These are phyloP conservation scores for Colletotrichum sp. DNA, from an alignment of 2,329 filamentous ascomycete species.

Conservation along the genomic window DNA sequence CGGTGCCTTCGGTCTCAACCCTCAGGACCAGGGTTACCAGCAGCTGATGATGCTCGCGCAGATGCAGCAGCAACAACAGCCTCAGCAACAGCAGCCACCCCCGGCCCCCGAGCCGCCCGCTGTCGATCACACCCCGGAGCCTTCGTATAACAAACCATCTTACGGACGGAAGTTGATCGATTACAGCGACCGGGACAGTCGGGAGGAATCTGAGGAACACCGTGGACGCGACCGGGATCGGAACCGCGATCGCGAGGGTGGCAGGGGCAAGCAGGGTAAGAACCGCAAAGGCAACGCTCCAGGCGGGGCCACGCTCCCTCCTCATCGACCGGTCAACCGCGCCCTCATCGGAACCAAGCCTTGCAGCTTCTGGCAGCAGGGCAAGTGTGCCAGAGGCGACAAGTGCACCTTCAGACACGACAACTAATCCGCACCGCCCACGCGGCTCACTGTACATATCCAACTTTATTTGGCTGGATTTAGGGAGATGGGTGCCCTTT, in stretches of 20 bases:
- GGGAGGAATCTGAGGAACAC: constrained; percentile 21
- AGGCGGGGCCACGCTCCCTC: constrained; percentile 35
- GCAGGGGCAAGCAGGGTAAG: constrained; percentile 38
- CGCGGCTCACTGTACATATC: not conserved
- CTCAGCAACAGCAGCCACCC: constrained; percentile 21
- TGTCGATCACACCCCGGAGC: constrained; percentile 19
- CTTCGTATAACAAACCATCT: constrained; percentile 20
- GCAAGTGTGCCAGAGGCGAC: constrained; percentile 75
- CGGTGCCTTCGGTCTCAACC: constrained; percentile 34
- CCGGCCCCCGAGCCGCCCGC: not conserved
- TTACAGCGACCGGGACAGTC: constrained; percentile 10
- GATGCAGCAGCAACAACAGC: constrained; percentile 34
- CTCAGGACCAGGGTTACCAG: constrained; percentile 45
- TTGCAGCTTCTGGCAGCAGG: constrained; percentile 73
- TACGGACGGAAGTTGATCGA: constrained; percentile 21
- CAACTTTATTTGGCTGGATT: not conserved
- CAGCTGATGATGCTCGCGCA: constrained; percentile 44
- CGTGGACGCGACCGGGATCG: constrained; percentile 29
- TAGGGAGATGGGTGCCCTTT: not conserved
- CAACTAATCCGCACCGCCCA: not conserved
- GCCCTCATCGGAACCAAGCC: constrained; percentile 69
- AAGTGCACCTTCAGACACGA: constrained; percentile 79
- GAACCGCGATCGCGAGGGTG: constrained; percentile 31
- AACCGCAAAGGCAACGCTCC: constrained; percentile 40
- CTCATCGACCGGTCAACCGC: constrained; percentile 55